Percentiles rank a stretch among this genome's conserved stretches.
phyloP scores from a whole-genome alignment of 1,284 basidiomycete species.

The Sanghuangporus sanghuang region DNA sequence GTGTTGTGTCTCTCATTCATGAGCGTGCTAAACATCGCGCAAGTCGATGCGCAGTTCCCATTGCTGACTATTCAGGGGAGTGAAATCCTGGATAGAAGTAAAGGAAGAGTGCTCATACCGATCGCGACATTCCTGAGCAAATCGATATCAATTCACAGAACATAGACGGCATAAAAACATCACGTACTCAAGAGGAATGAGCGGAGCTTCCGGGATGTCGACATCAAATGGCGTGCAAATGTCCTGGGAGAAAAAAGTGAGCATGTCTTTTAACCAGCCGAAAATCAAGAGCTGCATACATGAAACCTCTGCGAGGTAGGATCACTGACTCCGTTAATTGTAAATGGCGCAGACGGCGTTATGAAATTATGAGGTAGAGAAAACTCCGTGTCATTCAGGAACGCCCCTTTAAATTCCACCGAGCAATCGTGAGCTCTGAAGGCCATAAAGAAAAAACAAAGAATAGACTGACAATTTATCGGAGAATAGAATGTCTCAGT shows the following conservation, averaged over 20 bases:
- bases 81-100: not conserved
- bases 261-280: not conserved
- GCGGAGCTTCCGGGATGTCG: slow-evolving; percentile 42
- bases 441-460: not conserved
- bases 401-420: slow-evolving; percentile 36
- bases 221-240: slow-evolving; percentile 35
- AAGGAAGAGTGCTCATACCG: slow-evolving; percentile 28
- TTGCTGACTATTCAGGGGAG: slow-evolving; percentile 30
- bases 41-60: slow-evolving; percentile 59
- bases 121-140: slow-evolving; percentile 46
- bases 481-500: slow-evolving; percentile 40
- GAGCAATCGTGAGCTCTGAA: not conserved
- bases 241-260: slow-evolving; percentile 24
- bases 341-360: slow-evolving; percentile 37
- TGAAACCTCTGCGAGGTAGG: slow-evolving; percentile 55
- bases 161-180: not conserved
- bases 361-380: slow-evolving; percentile 44
- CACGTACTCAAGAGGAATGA: slow-evolving; percentile 46
- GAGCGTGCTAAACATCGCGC: slow-evolving; percentile 58
- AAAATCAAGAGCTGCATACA: slow-evolving; percentile 28
- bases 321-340: slow-evolving; percentile 43
- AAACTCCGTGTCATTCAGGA: slow-evolving; percentile 47
- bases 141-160: not conserved
- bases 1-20: slow-evolving; percentile 56
- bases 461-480: slow-evolving; percentile 40